Percentiles rank a stretch among this genome's conserved stretches.
Evolutionary conservation across 2,329 filamentous ascomycete species (phyloP).

Genomic region (Aspergillus novofumigatus): DNA sequence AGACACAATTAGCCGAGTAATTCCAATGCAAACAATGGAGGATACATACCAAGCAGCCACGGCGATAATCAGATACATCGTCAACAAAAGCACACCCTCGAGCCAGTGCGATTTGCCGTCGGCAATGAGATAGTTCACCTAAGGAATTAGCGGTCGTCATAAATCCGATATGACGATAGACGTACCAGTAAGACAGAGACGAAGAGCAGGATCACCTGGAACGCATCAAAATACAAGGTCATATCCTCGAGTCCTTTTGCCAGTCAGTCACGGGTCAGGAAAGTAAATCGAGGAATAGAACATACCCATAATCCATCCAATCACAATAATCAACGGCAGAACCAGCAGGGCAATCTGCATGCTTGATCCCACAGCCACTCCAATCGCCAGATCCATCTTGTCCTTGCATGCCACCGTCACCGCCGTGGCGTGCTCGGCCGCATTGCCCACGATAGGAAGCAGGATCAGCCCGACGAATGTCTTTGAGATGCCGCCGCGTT

Average conservation of each 20-base stretch:
- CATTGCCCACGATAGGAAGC: slow-evolving; percentile 63
- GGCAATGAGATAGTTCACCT: slow-evolving; percentile 61
- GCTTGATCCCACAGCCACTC: slow-evolving; percentile 61
- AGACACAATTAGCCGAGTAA: background rate
- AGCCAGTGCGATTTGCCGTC: slow-evolving; percentile 59
- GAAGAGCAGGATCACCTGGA: slow-evolving; percentile 70
- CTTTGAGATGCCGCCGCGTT: slow-evolving; percentile 47
- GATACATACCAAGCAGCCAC: slow-evolving; percentile 51
- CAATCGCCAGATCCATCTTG: slow-evolving; percentile 66
- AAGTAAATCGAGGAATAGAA: background rate
- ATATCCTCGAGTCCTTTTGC: slow-evolving; percentile 50
- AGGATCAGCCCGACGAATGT: slow-evolving; percentile 63
- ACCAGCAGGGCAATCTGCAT: slow-evolving; percentile 64
- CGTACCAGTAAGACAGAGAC: slow-evolving; percentile 47
- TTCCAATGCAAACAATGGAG: background rate
- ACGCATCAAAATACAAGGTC: slow-evolving; percentile 81
- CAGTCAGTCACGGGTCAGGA: slow-evolving; percentile 2
- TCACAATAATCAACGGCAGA: slow-evolving; percentile 56
- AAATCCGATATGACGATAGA: no score
- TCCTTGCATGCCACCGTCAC: slow-evolving; percentile 60
- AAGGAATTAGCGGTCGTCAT: slow-evolving; percentile 1
- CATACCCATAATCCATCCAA: slow-evolving; percentile 56
- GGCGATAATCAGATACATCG: slow-evolving; percentile 60
- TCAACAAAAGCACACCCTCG: slow-evolving; percentile 58
- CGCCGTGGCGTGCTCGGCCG: slow-evolving; percentile 62